These are phyloP conservation scores for Pichia sp. DNA, from an alignment of 1,139 yeast species.

Conservation along the genomic window DNA sequence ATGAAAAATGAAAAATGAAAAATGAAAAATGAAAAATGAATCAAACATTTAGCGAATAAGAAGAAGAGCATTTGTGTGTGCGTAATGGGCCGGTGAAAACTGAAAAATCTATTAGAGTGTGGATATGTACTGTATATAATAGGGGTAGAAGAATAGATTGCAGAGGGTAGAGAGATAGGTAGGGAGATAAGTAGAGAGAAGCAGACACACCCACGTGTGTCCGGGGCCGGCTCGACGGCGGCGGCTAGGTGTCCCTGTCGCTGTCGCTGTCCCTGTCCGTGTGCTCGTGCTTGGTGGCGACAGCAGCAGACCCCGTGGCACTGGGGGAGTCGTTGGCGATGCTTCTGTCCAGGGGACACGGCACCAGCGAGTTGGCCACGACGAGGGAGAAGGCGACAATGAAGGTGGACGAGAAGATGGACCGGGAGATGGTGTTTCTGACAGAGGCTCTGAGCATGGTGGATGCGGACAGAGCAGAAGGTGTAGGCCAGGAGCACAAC, in stretches of 20 bases:
- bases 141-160: too few species aligned
- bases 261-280: too few species aligned
- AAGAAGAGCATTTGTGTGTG: not conserved
- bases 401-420: conserved; percentile 70
- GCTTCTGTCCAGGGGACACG: conserved; percentile 62
- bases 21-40: too few species aligned
- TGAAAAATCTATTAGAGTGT: too few species aligned
- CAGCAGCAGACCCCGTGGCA: not conserved
- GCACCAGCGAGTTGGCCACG: conserved; percentile 60
- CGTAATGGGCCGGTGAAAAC: too few species aligned
- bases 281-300: too few species aligned
- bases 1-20: too few species aligned
- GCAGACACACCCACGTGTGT: not conserved
- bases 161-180: not conserved
- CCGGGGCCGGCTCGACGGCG: not conserved
- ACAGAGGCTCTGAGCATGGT: conserved; percentile 50
- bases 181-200: not conserved
- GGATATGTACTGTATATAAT: too few species aligned
- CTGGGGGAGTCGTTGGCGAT: conserved; percentile 27
- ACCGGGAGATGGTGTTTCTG: conserved; percentile 52
- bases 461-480: not conserved
- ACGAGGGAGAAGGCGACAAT: conserved; percentile 65
- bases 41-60: not conserved
- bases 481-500: too few species aligned
- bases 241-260: too few species aligned